These are phyloP conservation scores for Carallia brachiata DNA, from an alignment of 345 rosid genomes.

Conservation along the genomic window DNA sequence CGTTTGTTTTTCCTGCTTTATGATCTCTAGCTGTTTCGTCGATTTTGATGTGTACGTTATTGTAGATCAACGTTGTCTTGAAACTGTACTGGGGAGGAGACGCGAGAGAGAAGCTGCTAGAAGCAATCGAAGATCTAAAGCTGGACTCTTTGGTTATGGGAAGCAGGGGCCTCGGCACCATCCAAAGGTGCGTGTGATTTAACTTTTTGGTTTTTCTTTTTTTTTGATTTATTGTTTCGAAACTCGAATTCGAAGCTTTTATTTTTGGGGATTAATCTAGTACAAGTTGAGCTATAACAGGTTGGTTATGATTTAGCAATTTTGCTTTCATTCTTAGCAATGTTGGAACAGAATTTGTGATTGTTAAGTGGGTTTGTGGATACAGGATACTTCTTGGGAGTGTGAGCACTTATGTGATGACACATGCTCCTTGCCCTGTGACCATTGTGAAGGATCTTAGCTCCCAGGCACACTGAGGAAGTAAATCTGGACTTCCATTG, in stretches of 20 bases:
- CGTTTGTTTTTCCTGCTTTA: neutral
- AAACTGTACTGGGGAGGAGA: conserved; percentile 89
- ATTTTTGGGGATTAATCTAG: too few species aligned
- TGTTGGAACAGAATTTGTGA: neutral
- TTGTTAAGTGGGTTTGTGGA: conserved; percentile 13
- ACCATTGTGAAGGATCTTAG: conserved; percentile 45
- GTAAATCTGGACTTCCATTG: too few species aligned
- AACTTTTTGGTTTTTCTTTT: neutral
- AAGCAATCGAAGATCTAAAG: conserved; percentile 71
- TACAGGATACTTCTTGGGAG: conserved; percentile 84
- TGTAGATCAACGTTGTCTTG: conserved; percentile 54
- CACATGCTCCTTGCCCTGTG: conserved; percentile 53
- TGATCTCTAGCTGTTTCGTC: too few species aligned
- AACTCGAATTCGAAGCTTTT: too few species aligned
- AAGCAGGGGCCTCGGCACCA: conserved; percentile 90
- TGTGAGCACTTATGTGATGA: conserved; percentile 51
- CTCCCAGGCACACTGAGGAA: neutral
- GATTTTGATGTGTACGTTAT: neutral
- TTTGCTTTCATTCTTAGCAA: neutral
- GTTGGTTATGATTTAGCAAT: too few species aligned
- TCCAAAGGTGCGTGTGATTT: conserved; percentile 54
- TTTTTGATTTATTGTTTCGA: too few species aligned
- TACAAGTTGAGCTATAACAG: too few species aligned
- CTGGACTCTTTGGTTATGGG: conserved; percentile 88
- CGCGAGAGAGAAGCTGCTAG: conserved; percentile 78